Evolutionary conservation across 108 stramenopile species (phyloP).

Genomic region (Bacterosira constricta): DNA sequence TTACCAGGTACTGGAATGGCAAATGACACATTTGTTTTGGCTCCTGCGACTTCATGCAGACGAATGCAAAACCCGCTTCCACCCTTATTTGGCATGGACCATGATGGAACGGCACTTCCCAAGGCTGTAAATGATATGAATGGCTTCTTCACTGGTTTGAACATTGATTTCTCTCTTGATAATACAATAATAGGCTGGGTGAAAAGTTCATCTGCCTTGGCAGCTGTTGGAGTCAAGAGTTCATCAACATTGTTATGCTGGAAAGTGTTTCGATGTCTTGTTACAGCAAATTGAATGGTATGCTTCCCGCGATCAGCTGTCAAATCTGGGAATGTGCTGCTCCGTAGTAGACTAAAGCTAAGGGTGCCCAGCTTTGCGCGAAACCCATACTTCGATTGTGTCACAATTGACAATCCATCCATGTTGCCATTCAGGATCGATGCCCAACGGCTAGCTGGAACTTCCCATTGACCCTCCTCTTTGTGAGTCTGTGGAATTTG

Average conservation of each 20-base stretch:
- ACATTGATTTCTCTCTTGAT: background rate
- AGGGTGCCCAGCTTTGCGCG: background rate
- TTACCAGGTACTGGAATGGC: background rate
- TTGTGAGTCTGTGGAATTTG: background rate
- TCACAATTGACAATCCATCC: constrained; percentile 4
- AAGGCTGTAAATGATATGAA: background rate
- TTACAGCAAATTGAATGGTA: background rate
- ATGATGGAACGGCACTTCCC: background rate
- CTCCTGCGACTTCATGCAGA: background rate
- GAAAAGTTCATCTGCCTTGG: background rate
- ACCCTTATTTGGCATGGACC: background rate
- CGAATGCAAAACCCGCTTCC: background rate
- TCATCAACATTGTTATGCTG: background rate
- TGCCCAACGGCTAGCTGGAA: constrained; percentile 8
- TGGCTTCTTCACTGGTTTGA: background rate
- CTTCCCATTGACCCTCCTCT: constrained; percentile 10
- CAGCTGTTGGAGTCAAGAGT: background rate
- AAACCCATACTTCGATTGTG: background rate
- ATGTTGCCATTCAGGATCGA: background rate
- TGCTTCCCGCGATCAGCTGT: background rate
- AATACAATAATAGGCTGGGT: background rate
- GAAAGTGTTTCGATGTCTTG: background rate
- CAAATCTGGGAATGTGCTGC: background rate
- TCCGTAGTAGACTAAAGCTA: background rate
- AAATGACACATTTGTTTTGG: background rate